Conservation (phyloP, 2,329 filamentous ascomycete genomes). For the Sarocladium oryzae region DNA sequence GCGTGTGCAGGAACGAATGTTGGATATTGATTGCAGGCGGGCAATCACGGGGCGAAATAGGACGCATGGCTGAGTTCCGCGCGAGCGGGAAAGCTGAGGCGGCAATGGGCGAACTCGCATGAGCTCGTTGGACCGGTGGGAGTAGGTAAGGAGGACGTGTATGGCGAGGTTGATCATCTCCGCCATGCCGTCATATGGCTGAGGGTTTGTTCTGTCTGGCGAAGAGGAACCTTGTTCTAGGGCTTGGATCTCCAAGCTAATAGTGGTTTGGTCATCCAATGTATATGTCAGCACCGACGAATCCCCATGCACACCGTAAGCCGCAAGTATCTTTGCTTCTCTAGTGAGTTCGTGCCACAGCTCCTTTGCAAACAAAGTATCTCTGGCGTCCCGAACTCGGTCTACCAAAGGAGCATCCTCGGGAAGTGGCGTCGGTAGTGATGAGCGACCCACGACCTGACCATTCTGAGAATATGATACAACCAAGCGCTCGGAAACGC, state of each 20-base stretch:
- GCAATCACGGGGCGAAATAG: constrained; percentile 48
- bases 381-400: constrained; percentile 66
- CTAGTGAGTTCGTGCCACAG: constrained; percentile 84
- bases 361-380: constrained; percentile 78
- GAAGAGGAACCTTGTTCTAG: constrained; percentile 36
- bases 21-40: constrained; percentile 37
- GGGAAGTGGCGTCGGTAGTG: constrained; percentile 43
- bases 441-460: constrained; percentile 50
- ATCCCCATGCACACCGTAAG: constrained; percentile 61
- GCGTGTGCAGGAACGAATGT: constrained; percentile 29
- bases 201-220: constrained; percentile 29
- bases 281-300: constrained; percentile 47
- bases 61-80: constrained; percentile 36
- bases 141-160: constrained; percentile 69
- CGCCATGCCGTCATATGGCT: constrained; percentile 46
- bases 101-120: constrained; percentile 55
- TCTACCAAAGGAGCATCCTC: constrained; percentile 53
- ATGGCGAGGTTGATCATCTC: constrained; percentile 61
- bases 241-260: constrained; percentile 63
- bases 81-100: constrained; percentile 29
- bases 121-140: constrained; percentile 69
- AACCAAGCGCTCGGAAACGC: constrained; percentile 54
- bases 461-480: constrained; percentile 58
- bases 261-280: constrained; percentile 40
- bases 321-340: constrained; percentile 68